Percentiles rank a stretch among this genome's conserved stretches.
Evolutionary conservation across 2,329 filamentous ascomycete genomes (phyloP).

Genomic region (Cladophialophora yegresii): DNA sequence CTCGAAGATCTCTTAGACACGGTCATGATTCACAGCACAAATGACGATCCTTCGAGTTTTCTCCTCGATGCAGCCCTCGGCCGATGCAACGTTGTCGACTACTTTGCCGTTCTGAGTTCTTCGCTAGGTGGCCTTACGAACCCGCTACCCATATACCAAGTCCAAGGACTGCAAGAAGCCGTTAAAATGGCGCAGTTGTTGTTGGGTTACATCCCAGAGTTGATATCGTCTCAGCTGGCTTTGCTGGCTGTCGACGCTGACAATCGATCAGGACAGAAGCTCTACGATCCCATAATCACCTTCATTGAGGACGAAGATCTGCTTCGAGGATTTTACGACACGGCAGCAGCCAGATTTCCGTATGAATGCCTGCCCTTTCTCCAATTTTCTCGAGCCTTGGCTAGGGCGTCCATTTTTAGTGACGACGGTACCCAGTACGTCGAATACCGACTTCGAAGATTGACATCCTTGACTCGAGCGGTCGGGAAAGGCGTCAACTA

Average conservation of each 20-base stretch:
- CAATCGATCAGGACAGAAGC: conserved; percentile 1
- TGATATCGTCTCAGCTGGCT: conserved; percentile 66
- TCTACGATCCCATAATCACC: conserved; percentile 41
- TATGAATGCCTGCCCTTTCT: conserved; percentile 82
- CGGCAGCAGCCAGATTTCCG: conserved; percentile 76
- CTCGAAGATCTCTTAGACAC: conserved; percentile 53
- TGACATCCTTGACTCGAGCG: conserved; percentile 73
- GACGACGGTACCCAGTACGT: conserved; percentile 57
- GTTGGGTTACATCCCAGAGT: conserved; percentile 71
- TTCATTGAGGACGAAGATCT: conserved; percentile 61
- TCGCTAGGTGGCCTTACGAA: conserved; percentile 1
- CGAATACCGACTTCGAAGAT: conserved; percentile 65
- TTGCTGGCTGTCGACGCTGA: conserved; percentile 56
- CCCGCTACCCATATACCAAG: conserved; percentile 20
- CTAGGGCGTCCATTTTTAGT: conserved; percentile 49
- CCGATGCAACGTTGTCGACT: conserved; percentile 52
- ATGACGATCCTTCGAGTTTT: conserved; percentile 52
- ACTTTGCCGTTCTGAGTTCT: conserved; percentile 42
- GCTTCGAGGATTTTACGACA: conserved; percentile 62
- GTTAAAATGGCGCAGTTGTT: conserved; percentile 67
- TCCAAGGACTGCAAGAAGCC: conserved; percentile 62
- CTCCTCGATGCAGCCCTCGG: conserved; percentile 53
- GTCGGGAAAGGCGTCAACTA: conserved; percentile 76
- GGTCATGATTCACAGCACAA: conserved; percentile 44
- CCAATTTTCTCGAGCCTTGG: conserved; percentile 67